phyloP scores from a whole-genome alignment of 2,329 filamentous ascomycete species.

The Plectosphaerella sp. region DNA sequence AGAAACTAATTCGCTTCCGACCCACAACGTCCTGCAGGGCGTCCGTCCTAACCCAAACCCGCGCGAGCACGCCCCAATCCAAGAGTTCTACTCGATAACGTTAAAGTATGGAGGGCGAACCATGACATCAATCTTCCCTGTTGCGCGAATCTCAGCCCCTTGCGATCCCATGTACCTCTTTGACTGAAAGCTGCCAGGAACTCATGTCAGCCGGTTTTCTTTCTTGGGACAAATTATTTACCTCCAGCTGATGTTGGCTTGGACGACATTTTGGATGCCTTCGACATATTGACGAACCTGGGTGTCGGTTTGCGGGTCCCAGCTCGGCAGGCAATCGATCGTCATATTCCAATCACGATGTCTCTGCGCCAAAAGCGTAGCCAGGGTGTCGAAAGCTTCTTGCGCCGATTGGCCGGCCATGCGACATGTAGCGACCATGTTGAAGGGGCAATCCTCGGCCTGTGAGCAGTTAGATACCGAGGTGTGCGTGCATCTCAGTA shows the following conservation, averaged over 20 bases:
- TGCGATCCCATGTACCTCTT: not conserved
- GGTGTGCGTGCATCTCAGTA: too few relatives aligned
- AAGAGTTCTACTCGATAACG: not conserved
- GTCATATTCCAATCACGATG: conserved; percentile 12
- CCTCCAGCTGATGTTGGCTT: conserved; percentile 13
- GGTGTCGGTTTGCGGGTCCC: conserved; percentile 5
- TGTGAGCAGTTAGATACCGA: not conserved
- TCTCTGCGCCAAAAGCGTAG: conserved; percentile 11
- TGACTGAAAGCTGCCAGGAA: not conserved
- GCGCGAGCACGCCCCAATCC: too few relatives aligned
- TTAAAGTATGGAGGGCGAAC: not conserved
- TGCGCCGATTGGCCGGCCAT: conserved; percentile 12
- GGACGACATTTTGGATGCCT: conserved; percentile 17
- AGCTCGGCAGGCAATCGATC: conserved; percentile 9
- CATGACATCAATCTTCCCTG: not conserved
- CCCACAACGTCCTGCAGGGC: too few relatives aligned
- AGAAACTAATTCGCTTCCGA: too few relatives aligned
- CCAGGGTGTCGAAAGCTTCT: conserved; percentile 14
- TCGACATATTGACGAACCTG: conserved; percentile 13
- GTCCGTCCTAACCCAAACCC: too few relatives aligned
- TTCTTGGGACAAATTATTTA: not conserved
- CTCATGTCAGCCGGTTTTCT: not conserved
- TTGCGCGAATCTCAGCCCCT: not conserved
- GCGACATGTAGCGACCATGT: conserved; percentile 15
- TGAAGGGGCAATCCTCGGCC: conserved; percentile 14